Percentiles rank a stretch among this genome's conserved stretches.
Conservation (phyloP, 306 rosid species). For the Gynostemma pentaphyllum region DNA sequence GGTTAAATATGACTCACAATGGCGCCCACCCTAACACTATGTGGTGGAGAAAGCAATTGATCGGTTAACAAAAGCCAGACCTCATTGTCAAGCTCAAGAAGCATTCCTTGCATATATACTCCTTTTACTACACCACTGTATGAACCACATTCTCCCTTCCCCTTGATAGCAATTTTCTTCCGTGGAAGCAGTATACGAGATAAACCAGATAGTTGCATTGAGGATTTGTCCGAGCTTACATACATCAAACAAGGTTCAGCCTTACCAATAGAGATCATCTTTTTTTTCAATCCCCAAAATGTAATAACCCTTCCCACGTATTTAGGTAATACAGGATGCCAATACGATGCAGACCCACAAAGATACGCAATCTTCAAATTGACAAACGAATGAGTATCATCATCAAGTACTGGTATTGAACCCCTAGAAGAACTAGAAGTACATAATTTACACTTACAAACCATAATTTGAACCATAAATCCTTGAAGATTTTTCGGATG, state of each 20-base stretch:
- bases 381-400: conserved; percentile 35
- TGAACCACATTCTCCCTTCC: conserved; percentile 53
- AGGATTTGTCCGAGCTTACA: conserved; percentile 43
- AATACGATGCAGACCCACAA: conserved; percentile 43
- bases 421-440: conserved; percentile 28
- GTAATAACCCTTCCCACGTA: conserved; percentile 30
- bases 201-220: conserved; percentile 27
- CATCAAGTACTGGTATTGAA: conserved; percentile 12
- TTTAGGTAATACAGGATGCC: conserved; percentile 65
- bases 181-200: conserved; percentile 15
- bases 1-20: conserved; percentile 38
- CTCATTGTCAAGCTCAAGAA: conserved; percentile 66
- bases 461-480: conserved; percentile 38
- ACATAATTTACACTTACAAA: conserved; percentile 54
- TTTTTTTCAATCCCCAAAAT: conserved; percentile 57
- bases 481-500: conserved; percentile 30
- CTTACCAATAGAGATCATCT: conserved; percentile 36
- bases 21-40: conserved; percentile 74
- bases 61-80: conserved; percentile 88
- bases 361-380: conserved; percentile 43
- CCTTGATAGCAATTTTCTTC: conserved; percentile 15
- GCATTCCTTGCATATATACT: conserved; percentile 78
- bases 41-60: conserved; percentile 41
- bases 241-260: conserved; percentile 54
- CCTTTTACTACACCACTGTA: conserved; percentile 61